Conservation (phyloP, 305 asterid species). For the Fraxinus albicans region DNA sequence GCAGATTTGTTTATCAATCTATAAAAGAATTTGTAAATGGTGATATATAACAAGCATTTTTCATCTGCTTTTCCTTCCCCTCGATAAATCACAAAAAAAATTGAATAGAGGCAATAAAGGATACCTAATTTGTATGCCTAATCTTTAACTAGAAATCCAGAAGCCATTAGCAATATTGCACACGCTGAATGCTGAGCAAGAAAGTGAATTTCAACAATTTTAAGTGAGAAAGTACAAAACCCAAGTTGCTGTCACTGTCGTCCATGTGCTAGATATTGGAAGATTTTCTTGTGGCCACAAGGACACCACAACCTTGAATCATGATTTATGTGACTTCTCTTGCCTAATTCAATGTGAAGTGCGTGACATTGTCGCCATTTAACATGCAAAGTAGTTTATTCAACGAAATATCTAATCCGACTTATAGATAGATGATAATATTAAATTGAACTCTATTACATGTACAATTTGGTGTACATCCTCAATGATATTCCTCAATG, state of each 20-base stretch:
- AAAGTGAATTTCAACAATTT: background rate
- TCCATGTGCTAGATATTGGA: conserved; percentile 40
- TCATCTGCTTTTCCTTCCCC: background rate
- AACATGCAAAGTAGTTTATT: background rate
- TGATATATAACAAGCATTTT: no score
- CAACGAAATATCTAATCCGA: background rate
- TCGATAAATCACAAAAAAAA: background rate
- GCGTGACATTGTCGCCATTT: background rate
- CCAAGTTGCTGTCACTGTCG: conserved; percentile 39
- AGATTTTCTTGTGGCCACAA: conserved; percentile 39
- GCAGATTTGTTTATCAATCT: no score
- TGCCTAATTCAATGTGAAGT: background rate
- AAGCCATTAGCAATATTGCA: background rate
- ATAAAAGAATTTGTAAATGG: no score
- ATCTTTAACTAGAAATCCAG: background rate
- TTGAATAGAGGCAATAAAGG: background rate
- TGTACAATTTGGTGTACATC: no score
- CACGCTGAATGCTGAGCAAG: background rate
- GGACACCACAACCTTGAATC: conserved; percentile 14
- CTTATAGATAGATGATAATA: background rate
- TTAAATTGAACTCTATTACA: no score
- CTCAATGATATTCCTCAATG: no score
- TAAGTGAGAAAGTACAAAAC: background rate
- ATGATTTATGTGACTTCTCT: conserved; percentile 5
- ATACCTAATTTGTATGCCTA: background rate